Evolutionary conservation across 2,329 filamentous ascomycete species (phyloP), one percentile per base, ranked within the genome.

Genomic region (Fusarium domesticum): DNA sequence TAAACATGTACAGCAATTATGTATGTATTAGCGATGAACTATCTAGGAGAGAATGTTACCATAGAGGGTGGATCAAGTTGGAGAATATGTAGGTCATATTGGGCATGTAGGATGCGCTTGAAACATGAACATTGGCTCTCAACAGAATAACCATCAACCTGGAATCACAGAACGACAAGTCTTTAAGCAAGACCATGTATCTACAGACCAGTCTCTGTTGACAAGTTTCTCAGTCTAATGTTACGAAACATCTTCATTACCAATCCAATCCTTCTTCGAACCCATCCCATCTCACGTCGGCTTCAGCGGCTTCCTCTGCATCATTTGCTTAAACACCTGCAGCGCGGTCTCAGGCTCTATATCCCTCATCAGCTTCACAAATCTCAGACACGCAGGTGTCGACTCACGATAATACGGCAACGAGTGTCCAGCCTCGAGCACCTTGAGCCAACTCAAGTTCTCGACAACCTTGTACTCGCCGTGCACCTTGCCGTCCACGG

Each of bases 401-500:
- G 3, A 48, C 58, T 58, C 37, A 60, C 58, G 58, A 23, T 76
- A 75, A 31, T 71, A 74, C 0, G 77, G 74, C 4, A 78, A 71
- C 49, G 78, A 72, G 51, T 82, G 79, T 0, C 80, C 79, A 2
- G 78, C 72, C 54, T 80, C 74, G 56, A 77, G 81, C 14, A 83
- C 73, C 1, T 79, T 70, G 16, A 76, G 71, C 60, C 81, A 83
- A 3, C 74, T 77, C 45, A 82, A 72, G 52, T 88, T 88, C 3
- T 55, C 49, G 4, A 59, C 45, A 0, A 57, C 70, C 67, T 81
- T 81, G 61, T 72, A 78, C 23, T 68, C 66, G 3, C 77, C 78
- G 18, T 63, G 67, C 28, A 70, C 59, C 16, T 60, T 65, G 1
- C 77, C 77, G 33, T 68, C 61, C 3, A 80, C 71, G 0, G 66